Base-by-base conservation (phyloP, 1,284 basidiomycete genomes). In the Ganoderma resinaceum region DNA sequence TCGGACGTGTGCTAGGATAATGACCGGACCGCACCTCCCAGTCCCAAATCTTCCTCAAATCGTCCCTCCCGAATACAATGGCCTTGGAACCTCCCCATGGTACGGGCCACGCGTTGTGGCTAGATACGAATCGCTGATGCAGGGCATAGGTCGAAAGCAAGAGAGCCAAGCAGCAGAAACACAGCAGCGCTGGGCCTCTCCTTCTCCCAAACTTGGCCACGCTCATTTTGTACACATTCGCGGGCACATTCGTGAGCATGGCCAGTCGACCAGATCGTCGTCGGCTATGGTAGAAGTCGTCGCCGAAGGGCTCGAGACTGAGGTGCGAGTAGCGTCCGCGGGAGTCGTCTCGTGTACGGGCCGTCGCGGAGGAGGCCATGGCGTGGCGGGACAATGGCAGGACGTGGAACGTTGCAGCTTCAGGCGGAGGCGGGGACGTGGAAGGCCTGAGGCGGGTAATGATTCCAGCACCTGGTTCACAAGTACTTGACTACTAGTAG, bases 11-110 rank as follows among this genome's bases (percentile, higher is more conserved):
- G 79, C 93, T 95, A 1, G 96, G 96, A 82, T 96, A 95, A 80
- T 97, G 95, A 0, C 96, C 96, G 73, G 94, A 93, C 55, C 88
- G 83, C 66, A 98, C 87, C 81, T 98, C 96, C 95, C 95, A 98
- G 73, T 92, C 85, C 96, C 96, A 98, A 80, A 98, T 93, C 74
- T 90, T 87, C 73, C 91, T 91, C 49, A 97, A 77, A 76, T 97
- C 95, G 63, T 92, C 90, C 61, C 88, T 83, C 55, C 85, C 85
- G 72, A 92, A 92, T 52, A 98, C 90, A 52, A 95, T 85, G 6
- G 95, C 96, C 61, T 91, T 85, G 8, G 91, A 87, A 70, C 93
- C 90, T 58, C 84, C 84, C 42, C 84, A 82, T 43, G 76, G 71
- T 70, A 92, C 88, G 12, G 90, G 86, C 92, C 93, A 95, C 52